Conservation (phyloP, 2,329 filamentous ascomycete genomes). For the Fusarium avenaceum region DNA sequence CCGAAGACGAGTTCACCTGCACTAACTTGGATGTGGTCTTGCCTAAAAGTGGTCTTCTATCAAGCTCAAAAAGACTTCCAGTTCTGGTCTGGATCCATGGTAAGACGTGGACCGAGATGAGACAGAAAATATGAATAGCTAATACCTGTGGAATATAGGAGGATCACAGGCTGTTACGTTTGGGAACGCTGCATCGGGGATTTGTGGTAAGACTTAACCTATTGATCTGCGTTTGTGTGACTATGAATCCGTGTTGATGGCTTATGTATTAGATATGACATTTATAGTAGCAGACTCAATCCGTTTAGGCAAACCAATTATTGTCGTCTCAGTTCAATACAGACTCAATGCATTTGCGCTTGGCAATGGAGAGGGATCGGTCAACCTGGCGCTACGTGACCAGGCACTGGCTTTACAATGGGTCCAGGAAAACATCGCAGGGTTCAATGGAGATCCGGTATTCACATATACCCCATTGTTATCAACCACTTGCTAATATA, state of each 20-base stretch:
- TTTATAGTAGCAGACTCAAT: constrained; percentile 55
- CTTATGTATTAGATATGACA: constrained; percentile 22
- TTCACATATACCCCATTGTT: background rate
- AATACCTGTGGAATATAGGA: constrained; percentile 29
- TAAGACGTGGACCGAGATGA: constrained; percentile 9
- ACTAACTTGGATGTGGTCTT: constrained; percentile 58
- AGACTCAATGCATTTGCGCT: constrained; percentile 56
- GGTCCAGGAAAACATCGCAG: constrained; percentile 43
- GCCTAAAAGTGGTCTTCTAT: constrained; percentile 34
- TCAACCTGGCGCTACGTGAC: constrained; percentile 55
- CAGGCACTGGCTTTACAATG: constrained; percentile 54
- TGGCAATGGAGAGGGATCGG: constrained; percentile 54
- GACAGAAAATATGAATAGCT: background rate
- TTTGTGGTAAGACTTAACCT: constrained; percentile 54
- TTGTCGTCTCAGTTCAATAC: constrained; percentile 43
- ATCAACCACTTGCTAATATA: background rate
- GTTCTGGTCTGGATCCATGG: constrained; percentile 64
- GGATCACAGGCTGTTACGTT: constrained; percentile 61
- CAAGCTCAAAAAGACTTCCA: constrained; percentile 45
- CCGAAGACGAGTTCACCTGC: constrained; percentile 59
- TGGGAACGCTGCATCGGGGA: constrained; percentile 57
- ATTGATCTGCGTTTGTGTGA: too few species aligned
- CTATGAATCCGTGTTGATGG: too few species aligned
- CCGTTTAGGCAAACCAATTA: constrained; percentile 36
- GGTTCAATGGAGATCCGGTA: constrained; percentile 50